Percentiles rank a stretch among this genome's conserved stretches.
Conservation (phyloP, 495 filamentous ascomycete genomes). For the Aspergillus affinis region DNA sequence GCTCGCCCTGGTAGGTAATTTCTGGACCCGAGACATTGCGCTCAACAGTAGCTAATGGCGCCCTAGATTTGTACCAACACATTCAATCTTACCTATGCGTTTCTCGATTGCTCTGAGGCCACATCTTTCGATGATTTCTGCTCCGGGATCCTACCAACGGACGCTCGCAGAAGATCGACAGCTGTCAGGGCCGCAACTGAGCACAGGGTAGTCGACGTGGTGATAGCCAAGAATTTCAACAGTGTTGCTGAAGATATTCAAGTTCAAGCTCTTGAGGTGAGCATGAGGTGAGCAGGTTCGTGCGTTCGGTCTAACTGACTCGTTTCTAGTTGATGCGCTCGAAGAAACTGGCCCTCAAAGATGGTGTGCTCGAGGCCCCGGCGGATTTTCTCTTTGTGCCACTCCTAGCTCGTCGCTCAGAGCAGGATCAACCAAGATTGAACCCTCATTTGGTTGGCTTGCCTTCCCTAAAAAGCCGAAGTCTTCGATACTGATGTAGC, state of each 20-base stretch:
- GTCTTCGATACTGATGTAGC: conserved; percentile 6
- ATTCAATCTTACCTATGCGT: conserved; percentile 66
- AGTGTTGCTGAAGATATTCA: conserved; percentile 69
- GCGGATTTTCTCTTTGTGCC: conserved; percentile 80
- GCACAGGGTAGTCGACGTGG: conserved; percentile 66
- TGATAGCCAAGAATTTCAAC: conserved; percentile 80
- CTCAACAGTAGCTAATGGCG: conserved; percentile 24
- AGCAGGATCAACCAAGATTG: conserved; percentile 32
- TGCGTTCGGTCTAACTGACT: conserved; percentile 14
- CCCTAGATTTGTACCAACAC: conserved; percentile 62
- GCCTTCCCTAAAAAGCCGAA: neutral
- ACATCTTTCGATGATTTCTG: conserved; percentile 81
- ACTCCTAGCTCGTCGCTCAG: conserved; percentile 49
- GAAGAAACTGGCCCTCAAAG: conserved; percentile 71
- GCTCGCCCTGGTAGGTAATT: conserved; percentile 67
- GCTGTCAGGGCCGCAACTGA: conserved; percentile 16
- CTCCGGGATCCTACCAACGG: conserved; percentile 56
- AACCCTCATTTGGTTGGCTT: conserved; percentile 49
- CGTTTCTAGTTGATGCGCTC: conserved; percentile 69
- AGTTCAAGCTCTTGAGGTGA: conserved; percentile 76
- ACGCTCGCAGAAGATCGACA: conserved; percentile 21
- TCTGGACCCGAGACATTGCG: conserved; percentile 32
- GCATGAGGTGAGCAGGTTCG: neutral
- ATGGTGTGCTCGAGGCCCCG: conserved; percentile 68
- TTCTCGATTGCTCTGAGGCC: conserved; percentile 67